These are phyloP conservation scores for Holtermanniella nyarrowii DNA, from an alignment of 768 basidiomycete species.

Conservation along the genomic window DNA sequence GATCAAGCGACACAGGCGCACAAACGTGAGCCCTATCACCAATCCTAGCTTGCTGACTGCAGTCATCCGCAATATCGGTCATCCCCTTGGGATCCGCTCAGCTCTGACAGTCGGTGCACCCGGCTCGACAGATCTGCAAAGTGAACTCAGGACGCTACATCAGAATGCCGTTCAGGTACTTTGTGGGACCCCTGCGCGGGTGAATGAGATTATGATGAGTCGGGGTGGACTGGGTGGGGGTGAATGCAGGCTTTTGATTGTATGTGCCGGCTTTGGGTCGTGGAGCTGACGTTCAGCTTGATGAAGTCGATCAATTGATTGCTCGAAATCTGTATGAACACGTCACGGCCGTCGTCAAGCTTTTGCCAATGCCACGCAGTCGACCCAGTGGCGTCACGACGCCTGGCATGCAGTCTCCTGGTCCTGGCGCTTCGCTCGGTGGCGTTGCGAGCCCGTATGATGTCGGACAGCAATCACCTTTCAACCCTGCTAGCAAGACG, in stretches of 20 bases:
- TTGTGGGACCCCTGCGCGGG: conserved; percentile 92
- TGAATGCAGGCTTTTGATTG: conserved; percentile 82
- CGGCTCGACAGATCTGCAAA: conserved; percentile 53
- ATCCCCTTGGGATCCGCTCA: conserved; percentile 79
- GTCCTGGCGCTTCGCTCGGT: conserved; percentile 13
- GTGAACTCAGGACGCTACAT: conserved; percentile 71
- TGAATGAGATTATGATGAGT: conserved; percentile 79
- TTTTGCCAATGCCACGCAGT: conserved; percentile 70
- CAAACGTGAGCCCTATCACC: conserved; percentile 54
- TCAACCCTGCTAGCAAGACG: conserved; percentile 39
- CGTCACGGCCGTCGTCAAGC: conserved; percentile 84
- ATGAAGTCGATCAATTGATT: conserved; percentile 96
- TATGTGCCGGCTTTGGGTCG: conserved; percentile 11
- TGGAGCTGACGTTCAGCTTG: conserved; percentile 45
- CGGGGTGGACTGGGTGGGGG: conserved; percentile 66
- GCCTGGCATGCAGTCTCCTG: conserved; percentile 38
- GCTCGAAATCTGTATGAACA: conserved; percentile 92
- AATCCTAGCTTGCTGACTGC: conserved; percentile 56
- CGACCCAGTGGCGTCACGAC: conserved; percentile 44
- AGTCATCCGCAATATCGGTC: conserved; percentile 67
- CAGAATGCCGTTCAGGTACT: conserved; percentile 91
- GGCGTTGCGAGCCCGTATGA: conserved; percentile 35
- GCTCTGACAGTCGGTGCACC: conserved; percentile 68
- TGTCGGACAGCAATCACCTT: conserved; percentile 37
- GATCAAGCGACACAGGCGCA: conserved; percentile 93